Evolutionary conservation across 1,284 basidiomycete genomes (phyloP).

Genomic region (Ganoderma sinense): DNA sequence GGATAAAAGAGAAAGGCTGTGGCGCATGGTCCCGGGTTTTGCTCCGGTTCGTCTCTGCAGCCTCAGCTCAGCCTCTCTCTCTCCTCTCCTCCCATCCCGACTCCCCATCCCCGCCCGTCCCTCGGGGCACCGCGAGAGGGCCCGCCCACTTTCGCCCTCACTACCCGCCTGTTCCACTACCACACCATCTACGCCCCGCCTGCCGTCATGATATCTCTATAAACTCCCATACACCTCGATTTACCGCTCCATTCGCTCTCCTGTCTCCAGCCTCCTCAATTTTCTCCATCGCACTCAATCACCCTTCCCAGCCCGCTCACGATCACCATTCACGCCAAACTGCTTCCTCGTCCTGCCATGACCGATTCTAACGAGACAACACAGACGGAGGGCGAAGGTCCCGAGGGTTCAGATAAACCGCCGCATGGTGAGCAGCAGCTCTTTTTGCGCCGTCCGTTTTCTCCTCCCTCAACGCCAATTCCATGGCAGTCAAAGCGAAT

Average conservation of each 20-base stretch:
- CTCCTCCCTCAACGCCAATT: conserved; percentile 1
- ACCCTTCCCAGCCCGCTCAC: conserved; percentile 16
- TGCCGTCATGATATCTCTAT: conserved; percentile 47
- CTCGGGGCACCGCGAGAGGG: conserved; percentile 41
- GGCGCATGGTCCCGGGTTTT: conserved; percentile 31
- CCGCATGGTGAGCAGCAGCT: conserved; percentile 44
- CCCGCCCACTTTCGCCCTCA: conserved; percentile 39
- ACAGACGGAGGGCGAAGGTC: conserved; percentile 61
- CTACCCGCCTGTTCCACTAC: conserved; percentile 22
- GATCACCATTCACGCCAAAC: conserved; percentile 19
- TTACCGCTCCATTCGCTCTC: conserved; percentile 26
- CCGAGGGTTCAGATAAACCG: conserved; percentile 68
- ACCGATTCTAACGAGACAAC: conserved; percentile 47
- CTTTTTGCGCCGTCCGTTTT: conserved; percentile 28
- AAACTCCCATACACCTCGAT: conserved; percentile 34
- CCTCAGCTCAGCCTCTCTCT: conserved; percentile 25
- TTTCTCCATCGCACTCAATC: conserved; percentile 29
- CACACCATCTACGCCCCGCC: conserved; percentile 32
- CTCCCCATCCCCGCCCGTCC: conserved; percentile 21
- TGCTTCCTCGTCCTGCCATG: conserved; percentile 30
- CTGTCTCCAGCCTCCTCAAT: conserved; percentile 24
- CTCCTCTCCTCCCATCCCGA: conserved; percentile 21
- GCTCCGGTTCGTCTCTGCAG: conserved; percentile 34
- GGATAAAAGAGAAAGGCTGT: conserved; percentile 31
- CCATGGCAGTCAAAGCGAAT: conserved; percentile 19